phyloP scores from a whole-genome alignment of 1,284 basidiomycete species.

The Cutaneotrichosporon cutaneum region DNA sequence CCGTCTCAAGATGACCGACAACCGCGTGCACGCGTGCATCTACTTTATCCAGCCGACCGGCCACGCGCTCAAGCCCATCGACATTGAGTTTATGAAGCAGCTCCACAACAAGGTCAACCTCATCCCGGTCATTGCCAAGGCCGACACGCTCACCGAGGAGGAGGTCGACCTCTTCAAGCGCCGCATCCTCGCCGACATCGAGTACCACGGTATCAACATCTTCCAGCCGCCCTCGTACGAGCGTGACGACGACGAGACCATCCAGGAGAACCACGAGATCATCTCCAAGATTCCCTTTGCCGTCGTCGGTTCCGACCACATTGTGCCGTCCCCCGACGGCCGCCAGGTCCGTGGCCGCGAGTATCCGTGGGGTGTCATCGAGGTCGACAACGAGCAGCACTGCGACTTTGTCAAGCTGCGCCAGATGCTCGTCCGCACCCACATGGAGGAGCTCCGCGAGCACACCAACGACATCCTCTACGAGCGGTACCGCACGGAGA shows the following conservation, averaged over 20 bases:
- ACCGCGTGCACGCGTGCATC: slow-evolving; percentile 66
- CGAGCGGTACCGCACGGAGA: slow-evolving; percentile 94
- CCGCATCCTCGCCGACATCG: slow-evolving; percentile 84
- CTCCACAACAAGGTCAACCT: slow-evolving; percentile 95
- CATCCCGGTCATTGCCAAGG: slow-evolving; percentile 94
- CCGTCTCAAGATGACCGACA: slow-evolving; percentile 55
- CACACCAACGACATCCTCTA: slow-evolving; percentile 90
- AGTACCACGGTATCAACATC: slow-evolving; percentile 88
- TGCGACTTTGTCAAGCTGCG: slow-evolving; percentile 98
- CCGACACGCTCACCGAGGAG: slow-evolving; percentile 93
- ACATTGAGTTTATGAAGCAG: slow-evolving; percentile 95
- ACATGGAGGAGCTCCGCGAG: slow-evolving; percentile 97
- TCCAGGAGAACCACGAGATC: slow-evolving; percentile 93
- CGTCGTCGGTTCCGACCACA: slow-evolving; percentile 84
- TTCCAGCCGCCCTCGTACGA: slow-evolving; percentile 95
- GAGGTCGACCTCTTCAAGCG: slow-evolving; percentile 89
- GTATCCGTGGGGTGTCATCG: slow-evolving; percentile 96
- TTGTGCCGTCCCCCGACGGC: slow-evolving; percentile 78
- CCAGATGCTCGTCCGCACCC: slow-evolving; percentile 95
- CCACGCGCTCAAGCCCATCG: slow-evolving; percentile 93
- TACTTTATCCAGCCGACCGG: slow-evolving; percentile 98
- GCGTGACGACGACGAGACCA: slow-evolving; percentile 93
- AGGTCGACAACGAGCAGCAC: slow-evolving; percentile 96
- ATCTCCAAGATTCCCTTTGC: slow-evolving; percentile 96
- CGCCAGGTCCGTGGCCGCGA: slow-evolving; percentile 84